A percentile compares a stretch with the other conserved stretches of the same genome.
These are phyloP conservation scores for Inga laurina DNA, from an alignment of 306 rosid species.

Conservation along the genomic window DNA sequence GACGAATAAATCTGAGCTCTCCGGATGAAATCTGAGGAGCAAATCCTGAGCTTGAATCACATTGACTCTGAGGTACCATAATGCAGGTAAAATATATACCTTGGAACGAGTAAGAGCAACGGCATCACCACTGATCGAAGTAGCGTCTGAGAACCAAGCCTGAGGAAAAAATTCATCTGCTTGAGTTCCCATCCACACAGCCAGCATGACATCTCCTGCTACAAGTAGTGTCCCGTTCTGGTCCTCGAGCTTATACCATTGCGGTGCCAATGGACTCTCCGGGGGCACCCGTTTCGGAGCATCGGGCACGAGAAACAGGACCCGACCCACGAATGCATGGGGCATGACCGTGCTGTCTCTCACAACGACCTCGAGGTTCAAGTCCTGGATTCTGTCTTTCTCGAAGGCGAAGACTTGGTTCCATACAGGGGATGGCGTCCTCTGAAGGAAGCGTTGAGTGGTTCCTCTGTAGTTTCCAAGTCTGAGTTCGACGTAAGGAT, in stretches of 20 bases:
- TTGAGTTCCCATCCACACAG: slow-evolving; percentile 56
- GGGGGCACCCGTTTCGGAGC: slow-evolving; percentile 37
- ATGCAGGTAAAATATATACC: slow-evolving; percentile 46
- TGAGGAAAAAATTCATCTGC: slow-evolving; percentile 45
- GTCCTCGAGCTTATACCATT: slow-evolving; percentile 42
- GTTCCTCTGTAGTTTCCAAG: slow-evolving; percentile 48
- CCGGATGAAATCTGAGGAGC: slow-evolving; percentile 1
- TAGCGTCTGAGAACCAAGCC: slow-evolving; percentile 44
- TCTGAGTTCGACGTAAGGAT: slow-evolving; percentile 44
- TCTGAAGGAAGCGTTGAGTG: slow-evolving; percentile 20
- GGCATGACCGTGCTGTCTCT: slow-evolving; percentile 8
- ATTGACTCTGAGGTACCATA: slow-evolving; percentile 58
- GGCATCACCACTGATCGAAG: slow-evolving; percentile 11
- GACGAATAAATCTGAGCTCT: slow-evolving; percentile 38
- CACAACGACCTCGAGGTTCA: slow-evolving; percentile 23
- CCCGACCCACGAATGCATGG: slow-evolving; percentile 20
- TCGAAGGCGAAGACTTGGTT: slow-evolving; percentile 44
- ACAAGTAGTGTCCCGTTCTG: neutral
- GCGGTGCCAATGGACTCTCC: slow-evolving; percentile 42
- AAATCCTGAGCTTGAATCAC: slow-evolving; percentile 56
- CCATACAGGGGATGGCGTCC: slow-evolving; percentile 30
- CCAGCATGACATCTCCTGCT: slow-evolving; percentile 48
- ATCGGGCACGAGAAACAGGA: slow-evolving; percentile 25
- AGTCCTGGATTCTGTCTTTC: slow-evolving; percentile 28
- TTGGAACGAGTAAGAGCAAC: slow-evolving; percentile 38